Evolutionary conservation across 2,329 filamentous ascomycete genomes (phyloP), one percentile per base, ranked within the genome.

Genomic region (Diaporthe vaccinii): DNA sequence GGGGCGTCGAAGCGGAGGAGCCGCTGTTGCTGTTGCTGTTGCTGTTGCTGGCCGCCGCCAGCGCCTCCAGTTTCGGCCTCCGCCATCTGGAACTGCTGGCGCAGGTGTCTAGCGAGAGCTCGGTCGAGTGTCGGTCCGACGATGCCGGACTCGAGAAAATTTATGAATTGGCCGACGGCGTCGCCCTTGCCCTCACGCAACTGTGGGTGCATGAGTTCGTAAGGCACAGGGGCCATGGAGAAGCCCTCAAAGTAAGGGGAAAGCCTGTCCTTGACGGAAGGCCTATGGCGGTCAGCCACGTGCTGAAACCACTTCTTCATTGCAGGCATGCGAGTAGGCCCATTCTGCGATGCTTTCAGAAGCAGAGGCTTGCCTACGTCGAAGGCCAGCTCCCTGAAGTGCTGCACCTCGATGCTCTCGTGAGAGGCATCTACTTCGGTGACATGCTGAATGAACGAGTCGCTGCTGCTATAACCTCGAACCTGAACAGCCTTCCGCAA

Each of bases 1-100:
- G 92, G 90, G 1, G 91, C 91, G 36, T 90, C 80, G 61, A 94
- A 86, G 68, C 89, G 89, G 39, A 87, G 80, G 91, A 94, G 41
- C 79, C 83, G 68, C 20, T 73, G 58, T 1, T 62, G 36, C 36
- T 39, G 36, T 39, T 39, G 36, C 36, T 39, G 36, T 10, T 36
- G 36, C 36, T 39, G 36, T 39, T 39, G 36, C 36, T 39, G 36
- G 34, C 10, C 20, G 17, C 22, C 6, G 25, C 53, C 28, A 15
- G 14, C 22, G 20, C 3, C 25, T n/a, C 7, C 17, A 20, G 22
- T 31, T 22, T 44, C 44, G 1, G 12, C n/a, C 17, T 22, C 15
- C 31, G 17, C n/a, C 28, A 14, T 17, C 15, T n/a, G 58, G 4
- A 77, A 44, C n/a, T 74, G 65, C 3, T 61, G 49, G 28, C 46